Evolutionary conservation across 306 rosid genomes (phyloP), one percentile per base, ranked within the genome.

Genomic region (Pyrus pyrifolia): DNA sequence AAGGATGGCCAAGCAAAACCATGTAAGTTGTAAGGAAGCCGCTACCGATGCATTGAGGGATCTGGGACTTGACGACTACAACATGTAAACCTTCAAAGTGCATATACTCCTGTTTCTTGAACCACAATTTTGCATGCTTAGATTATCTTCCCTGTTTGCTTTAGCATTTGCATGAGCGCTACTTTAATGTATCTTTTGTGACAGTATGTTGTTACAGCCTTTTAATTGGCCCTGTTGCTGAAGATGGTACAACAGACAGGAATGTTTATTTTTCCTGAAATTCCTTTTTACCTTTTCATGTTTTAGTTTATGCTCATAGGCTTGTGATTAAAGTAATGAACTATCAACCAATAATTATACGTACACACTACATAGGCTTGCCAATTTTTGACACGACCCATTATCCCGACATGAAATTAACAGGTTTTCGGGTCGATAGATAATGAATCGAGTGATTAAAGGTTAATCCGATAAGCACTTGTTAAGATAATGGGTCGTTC

Each of bases 41-140:
- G 98, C 98, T 11, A 92, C 93, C 4, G 97, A 95, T 68, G 98
- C 97, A 8, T 63, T 92, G 52, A 86, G 98, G 78, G 98, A 95
- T 84, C 84, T 95, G 81, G 97, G 96, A 67, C 80, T 95, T 59
- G 93, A 95, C 76, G 79, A 83, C 78, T 95, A 95, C 90, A 83
- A 91, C 80, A 18, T 61, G 3, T 61, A 31, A 61, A 87, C 45
- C 62, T 33, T 68, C 55, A 44, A 18, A 55, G 52, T 58, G 49
- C 53, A 27, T 9, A 57, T 13, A 46, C 40, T 15, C 21, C 35
- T 4, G 4, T 30, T 46, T 29, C 57, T 29, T 29, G 49, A 29
- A 57, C 53, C 76, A n/a, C 30, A 35, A 14, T 25, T 27, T 69
- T 27, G 27, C 58, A 23, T 69, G 52, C 61, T 23, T 22, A 5